Percentiles rank a stretch among this genome's conserved stretches.
Conservation (phyloP, 1,284 basidiomycete species). For the Trichosporon coremiiforme region DNA sequence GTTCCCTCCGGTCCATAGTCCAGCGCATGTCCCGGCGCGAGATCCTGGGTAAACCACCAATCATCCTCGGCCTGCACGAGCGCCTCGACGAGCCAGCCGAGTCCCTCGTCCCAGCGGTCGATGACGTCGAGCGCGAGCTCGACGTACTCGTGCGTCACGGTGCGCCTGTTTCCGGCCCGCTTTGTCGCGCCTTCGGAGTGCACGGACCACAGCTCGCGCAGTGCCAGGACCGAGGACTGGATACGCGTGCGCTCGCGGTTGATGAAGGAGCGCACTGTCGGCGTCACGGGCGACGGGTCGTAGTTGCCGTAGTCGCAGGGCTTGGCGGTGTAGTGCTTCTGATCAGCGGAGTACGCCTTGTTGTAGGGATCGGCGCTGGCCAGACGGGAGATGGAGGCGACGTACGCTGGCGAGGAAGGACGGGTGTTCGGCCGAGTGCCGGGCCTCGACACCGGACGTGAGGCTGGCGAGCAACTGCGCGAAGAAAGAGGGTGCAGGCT, state of each 20-base stretch:
- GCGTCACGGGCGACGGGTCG: constrained; percentile 41
- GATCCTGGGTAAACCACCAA: background rate
- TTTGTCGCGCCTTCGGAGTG: constrained; percentile 30
- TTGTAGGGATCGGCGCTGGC: background rate
- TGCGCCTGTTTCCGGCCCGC: constrained; percentile 33
- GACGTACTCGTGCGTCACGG: constrained; percentile 49
- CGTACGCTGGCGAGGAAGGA: background rate
- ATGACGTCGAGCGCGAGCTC: constrained; percentile 32
- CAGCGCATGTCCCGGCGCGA: background rate
- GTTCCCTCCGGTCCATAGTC: background rate
- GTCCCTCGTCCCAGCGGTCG: constrained; percentile 9
- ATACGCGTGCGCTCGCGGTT: constrained; percentile 33
- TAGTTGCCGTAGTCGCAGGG: too few relatives aligned
- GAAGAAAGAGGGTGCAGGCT: background rate
- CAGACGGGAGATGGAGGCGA: background rate
- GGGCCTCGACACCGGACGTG: background rate
- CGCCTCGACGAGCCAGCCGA: background rate
- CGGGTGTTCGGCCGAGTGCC: background rate
- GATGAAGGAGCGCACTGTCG: constrained; percentile 24
- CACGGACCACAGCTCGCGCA: background rate
- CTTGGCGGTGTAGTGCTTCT: background rate
- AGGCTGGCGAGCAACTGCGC: background rate
- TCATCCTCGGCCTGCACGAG: background rate
- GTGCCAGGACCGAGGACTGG: background rate
- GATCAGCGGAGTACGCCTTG: background rate